Evolutionary conservation across 768 basidiomycete species (phyloP), one percentile per base, ranked within the genome.

Genomic region (Pholiota molesta): DNA sequence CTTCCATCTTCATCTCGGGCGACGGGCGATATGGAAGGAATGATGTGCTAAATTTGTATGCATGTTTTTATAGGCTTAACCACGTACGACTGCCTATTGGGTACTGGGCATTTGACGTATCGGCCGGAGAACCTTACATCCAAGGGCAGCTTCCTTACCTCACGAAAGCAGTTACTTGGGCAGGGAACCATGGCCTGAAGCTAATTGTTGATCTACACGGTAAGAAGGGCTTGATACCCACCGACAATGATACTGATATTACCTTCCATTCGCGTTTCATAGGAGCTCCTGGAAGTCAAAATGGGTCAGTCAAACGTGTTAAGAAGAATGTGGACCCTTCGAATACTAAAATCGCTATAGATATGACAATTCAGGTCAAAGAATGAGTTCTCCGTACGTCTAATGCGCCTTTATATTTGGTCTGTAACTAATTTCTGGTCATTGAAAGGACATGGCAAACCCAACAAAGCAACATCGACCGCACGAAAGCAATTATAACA

Each of bases 21-120:
- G 53, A 29, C 17, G 39, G 17, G 23, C 31, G n/a, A 39, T 45
- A 26, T 29, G 40, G 19, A 26, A 29, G 16, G 1, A 44, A 44
- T 26, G 29, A 11, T 33, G 45, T 26, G 23, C 19, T 55, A 16
- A 33, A 57, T 49, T 33, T 49, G 23, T 21, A 23, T 10, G 21
- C 10, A 16, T 52, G 7, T 37, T 37, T 37, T 13, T 1, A n/a
- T 68, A 91, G 91, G 16, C 77, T 94, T 57, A 94, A 93, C 69
- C 91, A 93, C 72, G 89, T 94, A 59, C 86, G 92, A 51, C 69
- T 94, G 39, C 92, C 93, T 14, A 91, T 96, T 47, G 95, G 94
- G 13, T 97, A 92, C 73, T 96, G 92, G 92, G 93, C 91, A 1
- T 94, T 89, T 68, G 92, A 95, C 61, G 86, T 94, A 37, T 81